Evolutionary conservation across 202 grass and related monocot species (phyloP).

Genomic region (Cymbopogon flexuosus): DNA sequence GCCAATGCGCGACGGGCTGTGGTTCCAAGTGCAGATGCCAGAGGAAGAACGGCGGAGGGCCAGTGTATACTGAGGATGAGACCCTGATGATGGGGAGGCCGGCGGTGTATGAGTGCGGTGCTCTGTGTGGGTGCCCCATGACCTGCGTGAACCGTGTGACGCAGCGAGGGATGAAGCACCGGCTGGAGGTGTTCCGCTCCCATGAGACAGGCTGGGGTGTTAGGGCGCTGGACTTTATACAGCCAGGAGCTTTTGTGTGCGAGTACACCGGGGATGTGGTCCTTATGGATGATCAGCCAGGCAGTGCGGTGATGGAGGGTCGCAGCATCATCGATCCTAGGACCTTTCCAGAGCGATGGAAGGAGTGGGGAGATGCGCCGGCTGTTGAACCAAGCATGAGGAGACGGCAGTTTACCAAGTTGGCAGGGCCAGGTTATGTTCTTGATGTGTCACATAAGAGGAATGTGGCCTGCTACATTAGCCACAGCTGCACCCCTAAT

Average conservation of each 20-base stretch:
- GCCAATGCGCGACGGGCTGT: slow-evolving; percentile 29
- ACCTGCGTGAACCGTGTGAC: slow-evolving; percentile 54
- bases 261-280: slow-evolving; percentile 57
- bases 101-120: slow-evolving; percentile 61
- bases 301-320: neutral
- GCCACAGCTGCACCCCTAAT: slow-evolving; percentile 58
- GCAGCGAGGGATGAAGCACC: slow-evolving; percentile 62
- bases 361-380: slow-evolving; percentile 66
- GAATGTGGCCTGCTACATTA: slow-evolving; percentile 71
- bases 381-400: neutral
- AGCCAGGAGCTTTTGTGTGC: slow-evolving; percentile 56
- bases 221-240: slow-evolving; percentile 64
- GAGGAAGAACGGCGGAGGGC: slow-evolving; percentile 35
- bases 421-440: slow-evolving; percentile 24
- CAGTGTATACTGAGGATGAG: slow-evolving; percentile 45
- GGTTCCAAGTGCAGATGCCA: slow-evolving; percentile 38
- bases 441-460: slow-evolving; percentile 59
- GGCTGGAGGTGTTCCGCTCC: slow-evolving; percentile 68
- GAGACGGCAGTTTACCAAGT: slow-evolving; percentile 9
- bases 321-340: slow-evolving; percentile 42
- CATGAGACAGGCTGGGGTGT: slow-evolving; percentile 66
- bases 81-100: slow-evolving; percentile 57
- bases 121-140: slow-evolving; percentile 44
- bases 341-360: slow-evolving; percentile 60
- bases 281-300: neutral